phyloP scores from a whole-genome alignment of 148 eudicot genomes.

The Suaeda aralocaspica region DNA sequence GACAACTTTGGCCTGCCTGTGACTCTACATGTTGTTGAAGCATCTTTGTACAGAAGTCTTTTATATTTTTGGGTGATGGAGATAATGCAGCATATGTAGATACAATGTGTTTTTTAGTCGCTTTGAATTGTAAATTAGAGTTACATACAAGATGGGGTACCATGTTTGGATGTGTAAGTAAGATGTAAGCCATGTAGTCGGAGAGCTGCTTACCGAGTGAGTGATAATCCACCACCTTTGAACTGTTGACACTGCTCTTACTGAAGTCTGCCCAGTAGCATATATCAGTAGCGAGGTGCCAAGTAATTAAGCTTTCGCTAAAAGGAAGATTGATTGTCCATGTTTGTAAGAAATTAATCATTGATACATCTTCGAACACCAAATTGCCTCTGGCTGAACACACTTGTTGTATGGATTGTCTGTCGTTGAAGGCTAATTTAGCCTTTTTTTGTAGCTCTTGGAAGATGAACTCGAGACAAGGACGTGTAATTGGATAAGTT shows the following conservation, averaged over 20 bases:
- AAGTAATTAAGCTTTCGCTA: slow-evolving; percentile 23
- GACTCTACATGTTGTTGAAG: neutral
- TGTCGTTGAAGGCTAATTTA: no score
- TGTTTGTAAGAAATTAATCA: no score
- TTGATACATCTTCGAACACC: neutral
- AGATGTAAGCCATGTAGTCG: no score
- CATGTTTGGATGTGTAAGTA: no score
- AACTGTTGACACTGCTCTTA: no score
- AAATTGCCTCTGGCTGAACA: no score
- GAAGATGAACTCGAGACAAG: no score
- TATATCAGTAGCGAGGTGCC: slow-evolving; percentile 32
- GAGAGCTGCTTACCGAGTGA: slow-evolving; percentile 17
- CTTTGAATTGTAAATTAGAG: slow-evolving; percentile 8
- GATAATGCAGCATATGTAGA: fast-evolving
- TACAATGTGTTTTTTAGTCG: neutral
- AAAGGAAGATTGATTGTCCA: slow-evolving; percentile 18
- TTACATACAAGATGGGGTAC: slow-evolving; percentile 19
- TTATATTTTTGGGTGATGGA: neutral
- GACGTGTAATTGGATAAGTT: no score
- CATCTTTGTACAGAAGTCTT: neutral
- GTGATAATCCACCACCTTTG: fast-evolving
- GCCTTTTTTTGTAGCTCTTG: no score
- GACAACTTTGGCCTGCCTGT: neutral
- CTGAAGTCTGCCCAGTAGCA: slow-evolving; percentile 11
- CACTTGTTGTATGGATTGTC: no score